These are phyloP conservation scores for Penicillium crystallinum DNA, from an alignment of 495 filamentous ascomycete species.

Conservation along the genomic window DNA sequence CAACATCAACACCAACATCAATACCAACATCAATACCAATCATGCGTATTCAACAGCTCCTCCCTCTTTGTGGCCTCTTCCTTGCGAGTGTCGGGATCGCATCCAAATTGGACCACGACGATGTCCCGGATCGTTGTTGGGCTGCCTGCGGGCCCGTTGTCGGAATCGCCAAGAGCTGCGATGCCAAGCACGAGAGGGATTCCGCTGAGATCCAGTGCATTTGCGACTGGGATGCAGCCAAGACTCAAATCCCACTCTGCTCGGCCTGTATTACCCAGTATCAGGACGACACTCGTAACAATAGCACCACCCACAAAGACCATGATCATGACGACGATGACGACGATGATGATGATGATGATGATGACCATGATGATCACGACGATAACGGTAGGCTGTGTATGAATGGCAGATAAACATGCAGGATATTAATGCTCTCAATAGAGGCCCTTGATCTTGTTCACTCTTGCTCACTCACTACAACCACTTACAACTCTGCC, in stretches of 20 bases:
- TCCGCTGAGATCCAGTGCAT: conserved; percentile 29
- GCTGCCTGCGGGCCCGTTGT: conserved; percentile 25
- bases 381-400: conserved; percentile 17
- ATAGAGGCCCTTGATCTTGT: conserved; percentile 35
- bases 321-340: conserved; percentile 8
- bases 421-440: background rate
- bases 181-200: conserved; percentile 25
- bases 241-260: conserved; percentile 28
- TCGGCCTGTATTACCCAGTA: conserved; percentile 35
- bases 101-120: conserved; percentile 28
- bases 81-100: conserved; percentile 23
- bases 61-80: conserved; percentile 25
- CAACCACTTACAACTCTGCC: conserved; percentile 27
- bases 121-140: conserved; percentile 32
- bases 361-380: conserved; percentile 6
- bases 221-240: conserved; percentile 25
- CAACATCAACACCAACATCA: background rate
- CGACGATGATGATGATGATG: conserved; percentile 6
- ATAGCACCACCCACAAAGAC: conserved; percentile 11
- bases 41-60: conserved; percentile 26
- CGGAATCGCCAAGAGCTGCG: conserved; percentile 22
- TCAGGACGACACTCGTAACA: conserved; percentile 10
- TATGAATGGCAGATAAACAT: background rate
- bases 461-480: conserved; percentile 25
- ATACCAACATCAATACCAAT: conserved; percentile 1